Conservation (phyloP, 2,329 filamentous ascomycete genomes). For the Aspergillus proliferans region DNA sequence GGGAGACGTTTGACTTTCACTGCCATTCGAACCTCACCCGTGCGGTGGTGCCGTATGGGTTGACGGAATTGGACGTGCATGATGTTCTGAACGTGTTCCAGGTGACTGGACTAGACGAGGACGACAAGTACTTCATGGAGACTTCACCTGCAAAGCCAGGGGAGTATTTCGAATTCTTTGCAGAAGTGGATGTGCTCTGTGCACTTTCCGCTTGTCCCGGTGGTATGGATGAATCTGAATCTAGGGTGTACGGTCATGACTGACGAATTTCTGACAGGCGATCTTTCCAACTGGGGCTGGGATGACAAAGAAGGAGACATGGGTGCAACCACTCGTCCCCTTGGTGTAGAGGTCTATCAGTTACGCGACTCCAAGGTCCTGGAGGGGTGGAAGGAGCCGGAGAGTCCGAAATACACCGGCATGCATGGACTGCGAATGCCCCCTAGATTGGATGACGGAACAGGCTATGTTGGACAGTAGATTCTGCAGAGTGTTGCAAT, state of each 20-base stretch:
- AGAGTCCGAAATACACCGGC: conserved; percentile 57
- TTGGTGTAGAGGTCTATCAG: conserved; percentile 67
- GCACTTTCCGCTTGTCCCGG: conserved; percentile 67
- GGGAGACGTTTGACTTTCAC: conserved; percentile 70
- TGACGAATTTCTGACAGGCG: conserved; percentile 40
- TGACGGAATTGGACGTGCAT: conserved; percentile 70
- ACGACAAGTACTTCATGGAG: conserved; percentile 70
- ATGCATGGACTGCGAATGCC: conserved; percentile 58
- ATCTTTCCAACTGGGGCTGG: conserved; percentile 77
- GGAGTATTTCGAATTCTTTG: conserved; percentile 67
- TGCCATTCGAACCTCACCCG: conserved; percentile 77
- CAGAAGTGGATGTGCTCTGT: conserved; percentile 68
- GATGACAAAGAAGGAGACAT: conserved; percentile 53
- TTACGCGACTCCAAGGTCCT: conserved; percentile 52
- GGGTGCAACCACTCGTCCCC: conserved; percentile 64
- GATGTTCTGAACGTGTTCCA: conserved; percentile 85
- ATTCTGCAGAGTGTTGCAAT: neutral
- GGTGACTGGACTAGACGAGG: conserved; percentile 67
- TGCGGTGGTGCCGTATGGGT: conserved; percentile 61
- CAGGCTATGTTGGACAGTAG: conserved; percentile 21
- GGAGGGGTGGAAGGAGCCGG: conserved; percentile 57
- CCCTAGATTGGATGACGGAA: conserved; percentile 22
- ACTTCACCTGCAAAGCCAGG: conserved; percentile 42
- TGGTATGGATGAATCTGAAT: conserved; percentile 30
- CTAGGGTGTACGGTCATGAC: conserved; percentile 1